These are phyloP conservation scores for Vicia sativa DNA, from an alignment of 306 rosid species.

Conservation along the genomic window DNA sequence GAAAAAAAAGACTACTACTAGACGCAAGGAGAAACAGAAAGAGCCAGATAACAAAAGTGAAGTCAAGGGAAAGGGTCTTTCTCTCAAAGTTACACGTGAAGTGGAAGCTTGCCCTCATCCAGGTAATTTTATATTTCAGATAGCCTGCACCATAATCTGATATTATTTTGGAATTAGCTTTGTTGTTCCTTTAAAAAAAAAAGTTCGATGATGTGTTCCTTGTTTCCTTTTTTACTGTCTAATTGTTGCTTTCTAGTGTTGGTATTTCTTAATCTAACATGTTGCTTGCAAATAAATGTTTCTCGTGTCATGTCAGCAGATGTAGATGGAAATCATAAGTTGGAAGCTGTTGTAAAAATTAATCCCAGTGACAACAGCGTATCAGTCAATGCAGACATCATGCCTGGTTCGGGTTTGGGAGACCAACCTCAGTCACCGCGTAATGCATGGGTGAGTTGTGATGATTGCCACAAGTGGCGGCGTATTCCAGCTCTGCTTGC, in stretches of 20 bases:
- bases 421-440: constrained; percentile 58
- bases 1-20: constrained; percentile 52
- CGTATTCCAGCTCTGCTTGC: constrained; percentile 90
- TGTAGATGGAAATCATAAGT: constrained; percentile 51
- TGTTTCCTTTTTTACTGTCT: constrained; percentile 26
- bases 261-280: constrained; percentile 29
- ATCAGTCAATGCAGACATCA: constrained; percentile 39
- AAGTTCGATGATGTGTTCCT: not conserved
- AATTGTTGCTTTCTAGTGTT: constrained; percentile 26
- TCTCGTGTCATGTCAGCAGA: constrained; percentile 40
- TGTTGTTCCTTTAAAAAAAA: not conserved
- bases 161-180: constrained; percentile 31
- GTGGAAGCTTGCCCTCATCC: constrained; percentile 52
- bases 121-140: constrained; percentile 52
- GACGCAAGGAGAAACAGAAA: constrained; percentile 54
- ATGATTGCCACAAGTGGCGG: constrained; percentile 95
- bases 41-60: constrained; percentile 54
- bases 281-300: constrained; percentile 23
- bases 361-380: constrained; percentile 40
- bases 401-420: constrained; percentile 50
- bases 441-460: constrained; percentile 97
- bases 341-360: constrained; percentile 48
- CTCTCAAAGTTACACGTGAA: constrained; percentile 41
- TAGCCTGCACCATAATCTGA: constrained; percentile 21
- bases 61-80: constrained; percentile 48